Base-by-base conservation (phyloP, 345 rosid genomes). In the Eutrema yunnanense region DNA sequence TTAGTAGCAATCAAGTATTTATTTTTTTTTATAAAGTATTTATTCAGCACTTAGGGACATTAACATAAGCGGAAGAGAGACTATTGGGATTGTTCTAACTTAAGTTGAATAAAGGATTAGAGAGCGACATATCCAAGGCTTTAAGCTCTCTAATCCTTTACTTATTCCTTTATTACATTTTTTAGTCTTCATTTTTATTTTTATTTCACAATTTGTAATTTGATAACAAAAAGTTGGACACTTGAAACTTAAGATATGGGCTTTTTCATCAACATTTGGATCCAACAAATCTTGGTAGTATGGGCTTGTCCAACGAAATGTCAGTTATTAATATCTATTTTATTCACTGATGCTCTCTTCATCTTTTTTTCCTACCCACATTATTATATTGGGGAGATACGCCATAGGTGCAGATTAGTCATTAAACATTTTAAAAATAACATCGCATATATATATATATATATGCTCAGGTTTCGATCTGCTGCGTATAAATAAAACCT, bases 271-370 rank as follows among this genome's bases (percentile, higher is more conserved):
- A 16, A 38, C 8, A 32, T 53, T 0, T 14, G 34, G 41, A 47
- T 56, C 66, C 52, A 38, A 19, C 34, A 5, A 0, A 57, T 47
- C 7, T 44, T 53, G 5, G 11, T 34, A 4, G 3, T 53, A n/a
- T 46, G 65, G 77, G 71, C 58, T 52, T 62, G 44, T 33, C 69
- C 62, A 30, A 59, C 9, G 19, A 59, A 27, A 58, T 37, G 12
- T 34, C 55, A 10, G 72, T 16, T 22, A 16, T 33, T 11, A 38
- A 46, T 29, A 22, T 43, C n/a, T 22, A 52, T 53, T n/a, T 43
- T 29, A 30, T 19, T 7, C 6, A 33, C 16, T 32, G 6, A 30
- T 47, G 30, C 55, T 14, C 29, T 9, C 26, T 27, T 6, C 16
- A 16, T 16, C 16, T n/a, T n/a, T 9, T 6, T 30, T n/a, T 3